These are phyloP conservation scores for Gossypium sturtianum DNA, from an alignment of 345 rosid species.

Conservation along the genomic window DNA sequence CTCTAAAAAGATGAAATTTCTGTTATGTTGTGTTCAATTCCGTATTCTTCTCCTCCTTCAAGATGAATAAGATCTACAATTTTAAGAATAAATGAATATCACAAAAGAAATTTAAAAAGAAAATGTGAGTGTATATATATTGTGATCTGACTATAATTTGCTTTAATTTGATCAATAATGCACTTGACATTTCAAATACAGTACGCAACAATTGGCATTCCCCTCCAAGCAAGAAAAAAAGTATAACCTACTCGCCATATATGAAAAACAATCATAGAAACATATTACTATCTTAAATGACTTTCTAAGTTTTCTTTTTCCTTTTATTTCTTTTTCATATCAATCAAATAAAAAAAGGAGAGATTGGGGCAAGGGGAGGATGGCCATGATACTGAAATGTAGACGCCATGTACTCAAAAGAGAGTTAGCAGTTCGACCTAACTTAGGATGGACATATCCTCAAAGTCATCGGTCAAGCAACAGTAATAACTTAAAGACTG, in stretches of 20 bases:
- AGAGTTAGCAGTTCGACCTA: too few species aligned
- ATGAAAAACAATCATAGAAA: not conserved
- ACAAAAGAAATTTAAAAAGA: not conserved
- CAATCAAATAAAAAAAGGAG: not conserved
- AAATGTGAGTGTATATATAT: not conserved
- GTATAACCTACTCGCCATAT: not conserved
- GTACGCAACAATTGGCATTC: not conserved
- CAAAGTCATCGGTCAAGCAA: not conserved
- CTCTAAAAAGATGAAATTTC: conserved; percentile 3
- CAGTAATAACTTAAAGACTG: not conserved
- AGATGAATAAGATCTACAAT: not conserved
- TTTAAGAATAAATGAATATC: not conserved
- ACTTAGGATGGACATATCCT: not conserved
- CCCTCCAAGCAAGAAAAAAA: not conserved
- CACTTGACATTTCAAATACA: not conserved
- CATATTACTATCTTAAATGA: not conserved
- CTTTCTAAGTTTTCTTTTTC: not conserved
- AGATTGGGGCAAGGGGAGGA: not conserved
- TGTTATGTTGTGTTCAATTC: conserved; percentile 5
- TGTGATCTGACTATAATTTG: not conserved
- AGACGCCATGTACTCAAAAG: not conserved
- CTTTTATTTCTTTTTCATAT: not conserved
- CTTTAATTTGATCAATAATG: not conserved
- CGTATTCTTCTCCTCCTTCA: not conserved
- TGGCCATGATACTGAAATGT: not conserved